phyloP scores from a whole-genome alignment of 108 stramenopile species.

The Pseudonitzschia delicatissima region DNA sequence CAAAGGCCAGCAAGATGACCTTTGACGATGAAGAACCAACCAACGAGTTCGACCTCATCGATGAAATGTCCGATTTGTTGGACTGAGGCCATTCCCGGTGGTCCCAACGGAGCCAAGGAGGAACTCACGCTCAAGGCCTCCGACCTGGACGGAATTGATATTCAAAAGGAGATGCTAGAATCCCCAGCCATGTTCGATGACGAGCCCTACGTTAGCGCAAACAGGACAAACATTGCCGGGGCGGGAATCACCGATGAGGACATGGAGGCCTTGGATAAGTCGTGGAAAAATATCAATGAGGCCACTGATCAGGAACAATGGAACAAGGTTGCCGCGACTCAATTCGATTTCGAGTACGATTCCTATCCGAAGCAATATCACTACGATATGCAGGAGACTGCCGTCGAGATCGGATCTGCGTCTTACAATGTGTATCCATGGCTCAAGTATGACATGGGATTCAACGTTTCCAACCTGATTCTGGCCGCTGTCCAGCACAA shows the following conservation, averaged over 20 bases:
- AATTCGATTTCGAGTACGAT: conserved; percentile 40
- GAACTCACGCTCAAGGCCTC: conserved; percentile 32
- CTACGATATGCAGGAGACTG: conserved; percentile 37
- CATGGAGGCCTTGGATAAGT: conserved; percentile 53
- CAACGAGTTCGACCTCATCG: conserved; percentile 28
- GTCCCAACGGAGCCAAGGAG: not conserved
- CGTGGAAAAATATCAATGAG: conserved; percentile 51
- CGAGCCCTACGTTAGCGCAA: conserved; percentile 60
- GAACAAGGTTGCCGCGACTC: conserved; percentile 49
- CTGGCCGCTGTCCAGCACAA: conserved; percentile 82
- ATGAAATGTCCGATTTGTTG: conserved; percentile 19
- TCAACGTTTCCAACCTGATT: conserved; percentile 83
- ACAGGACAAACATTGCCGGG: conserved; percentile 33
- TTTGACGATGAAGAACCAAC: conserved; percentile 24
- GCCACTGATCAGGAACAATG: conserved; percentile 50
- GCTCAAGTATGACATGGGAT: conserved; percentile 79
- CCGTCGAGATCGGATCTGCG: conserved; percentile 40
- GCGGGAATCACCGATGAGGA: conserved; percentile 53
- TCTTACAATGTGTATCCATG: conserved; percentile 53
- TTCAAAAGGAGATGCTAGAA: conserved; percentile 45
- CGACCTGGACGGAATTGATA: conserved; percentile 49
- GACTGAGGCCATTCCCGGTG: conserved; percentile 17
- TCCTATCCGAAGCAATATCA: conserved; percentile 17
- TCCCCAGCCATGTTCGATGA: conserved; percentile 41
- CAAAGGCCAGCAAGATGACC: conserved; percentile 32